phyloP scores from a whole-genome alignment of 129 eudicot species.

The Logfia minima region DNA sequence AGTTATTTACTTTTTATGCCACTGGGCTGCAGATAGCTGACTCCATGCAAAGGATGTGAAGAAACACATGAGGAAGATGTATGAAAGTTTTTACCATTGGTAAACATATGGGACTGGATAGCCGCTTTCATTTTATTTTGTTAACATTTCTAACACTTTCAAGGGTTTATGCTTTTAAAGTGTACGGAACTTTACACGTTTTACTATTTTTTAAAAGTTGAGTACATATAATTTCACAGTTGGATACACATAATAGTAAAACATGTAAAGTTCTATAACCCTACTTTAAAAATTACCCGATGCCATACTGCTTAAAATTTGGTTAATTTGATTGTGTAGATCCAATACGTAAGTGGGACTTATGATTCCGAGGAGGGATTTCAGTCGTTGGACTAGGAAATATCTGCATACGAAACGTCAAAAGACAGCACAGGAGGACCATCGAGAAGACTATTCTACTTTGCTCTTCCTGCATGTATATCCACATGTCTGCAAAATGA shows the following conservation, averaged over 20 bases:
- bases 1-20: constrained; percentile 7
- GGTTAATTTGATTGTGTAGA: constrained; percentile 35
- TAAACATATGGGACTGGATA: constrained; percentile 24
- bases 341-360: constrained; percentile 76
- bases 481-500: constrained; percentile 96
- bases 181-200: no score
- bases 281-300: no score
- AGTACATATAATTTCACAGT: not conserved
- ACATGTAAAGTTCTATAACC: no score
- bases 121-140: not conserved
- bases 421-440: constrained; percentile 53
- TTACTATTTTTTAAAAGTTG: no score
- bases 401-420: constrained; percentile 66
- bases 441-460: constrained; percentile 86
- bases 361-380: constrained; percentile 85
- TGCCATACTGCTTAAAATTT: not conserved
- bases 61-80: constrained; percentile 50
- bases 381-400: constrained; percentile 56
- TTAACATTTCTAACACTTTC: not conserved
- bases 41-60: constrained; percentile 44
- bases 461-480: constrained; percentile 99
- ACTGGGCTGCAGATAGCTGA: constrained; percentile 54
- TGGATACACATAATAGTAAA: no score
- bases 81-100: constrained; percentile 65
- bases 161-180: not conserved